Base-by-base conservation (phyloP, 495 filamentous ascomycete species). In the Penicillium longicatenatum region DNA sequence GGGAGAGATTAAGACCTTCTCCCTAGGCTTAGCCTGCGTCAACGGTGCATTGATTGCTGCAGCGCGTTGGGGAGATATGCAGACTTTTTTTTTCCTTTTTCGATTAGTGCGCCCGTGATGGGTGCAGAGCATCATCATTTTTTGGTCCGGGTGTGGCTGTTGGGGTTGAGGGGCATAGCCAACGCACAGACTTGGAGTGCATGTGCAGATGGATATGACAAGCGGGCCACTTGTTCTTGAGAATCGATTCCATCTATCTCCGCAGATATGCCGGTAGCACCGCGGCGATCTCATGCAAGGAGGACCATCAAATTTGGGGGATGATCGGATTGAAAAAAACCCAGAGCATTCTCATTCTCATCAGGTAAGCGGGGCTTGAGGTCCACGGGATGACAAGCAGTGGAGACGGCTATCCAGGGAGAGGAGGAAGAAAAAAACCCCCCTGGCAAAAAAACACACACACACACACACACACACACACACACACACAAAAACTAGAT, bases 201-300 rank as follows among this genome's bases (percentile, higher is more conserved):
- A 60, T 53, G 31, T 63, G 50, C 60, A 57, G 50, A 54, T 54
- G 46, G 52, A 54, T 55, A 66, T 66, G 63, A 57, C 54, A 63
- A 53, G 54, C 54, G 61, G 50, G 30, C 56, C 54, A 60, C 50
- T 51, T 50, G 22, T 54, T 26, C 29, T 31, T 24, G 33, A 26
- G 17, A 48, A 17, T 24, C 47, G 51, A 35, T 42, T 55, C 54
- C 50, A 63, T 50, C 54, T 26, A 54, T 45, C 39, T 58, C 54
- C 58, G 35, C 51, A 61, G 50, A 42, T 37, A 17, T 51, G 12
- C 50, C 26, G 48, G 52, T 56, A 56, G 54, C 47, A 16, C 48
- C 22, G 54, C 43, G 52, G 29, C 33, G 60, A 63, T 56, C 37
- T 39, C 55, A 64, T 61, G 64, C 61, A 66, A 66, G 61, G 64